Conservation (phyloP, 352 stramenopile genomes). For the Globisporangium camurandrum region DNA sequence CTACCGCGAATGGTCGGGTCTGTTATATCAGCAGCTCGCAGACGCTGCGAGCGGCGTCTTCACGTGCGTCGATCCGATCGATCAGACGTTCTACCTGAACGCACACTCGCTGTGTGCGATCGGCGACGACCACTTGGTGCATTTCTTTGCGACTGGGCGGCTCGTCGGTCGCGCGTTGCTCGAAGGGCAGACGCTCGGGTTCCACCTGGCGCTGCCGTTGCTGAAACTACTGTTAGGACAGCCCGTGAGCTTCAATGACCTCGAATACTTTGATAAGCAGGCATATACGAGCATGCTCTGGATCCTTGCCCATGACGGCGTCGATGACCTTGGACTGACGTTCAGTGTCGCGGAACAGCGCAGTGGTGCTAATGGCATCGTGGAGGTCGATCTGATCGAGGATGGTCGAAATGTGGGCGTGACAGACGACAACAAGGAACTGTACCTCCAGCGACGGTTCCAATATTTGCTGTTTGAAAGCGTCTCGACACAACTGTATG, state of each 20-base stretch:
- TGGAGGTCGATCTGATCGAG: conserved; percentile 19
- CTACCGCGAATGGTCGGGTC: conserved; percentile 90
- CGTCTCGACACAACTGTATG: conserved; percentile 66
- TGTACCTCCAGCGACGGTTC: conserved; percentile 86
- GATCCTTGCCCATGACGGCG: conserved; percentile 33
- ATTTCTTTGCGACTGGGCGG: conserved; percentile 38
- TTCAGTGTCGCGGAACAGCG: conserved; percentile 25
- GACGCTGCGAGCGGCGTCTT: conserved; percentile 25
- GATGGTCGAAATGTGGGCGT: conserved; percentile 21
- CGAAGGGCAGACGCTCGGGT: conserved; percentile 87
- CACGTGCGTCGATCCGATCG: conserved; percentile 27
- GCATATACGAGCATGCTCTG: conserved; percentile 41
- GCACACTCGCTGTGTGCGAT: conserved; percentile 19
- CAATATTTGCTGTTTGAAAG: conserved; percentile 89
- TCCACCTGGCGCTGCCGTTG: conserved; percentile 75
- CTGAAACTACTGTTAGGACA: conserved; percentile 42
- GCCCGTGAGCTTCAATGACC: conserved; percentile 30
- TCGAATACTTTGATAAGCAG: conserved; percentile 37
- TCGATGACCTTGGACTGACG: conserved; percentile 29
- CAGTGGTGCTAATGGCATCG: too few species aligned
- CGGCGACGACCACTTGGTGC: conserved; percentile 28
- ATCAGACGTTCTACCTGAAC: conserved; percentile 49
- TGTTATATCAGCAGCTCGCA: conserved; percentile 40
- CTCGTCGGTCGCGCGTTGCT: conserved; percentile 40
- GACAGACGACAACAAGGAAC: not conserved